These are phyloP conservation scores for Blastocystis sp. DNA, from an alignment of 352 stramenopile genomes.

Conservation along the genomic window DNA sequence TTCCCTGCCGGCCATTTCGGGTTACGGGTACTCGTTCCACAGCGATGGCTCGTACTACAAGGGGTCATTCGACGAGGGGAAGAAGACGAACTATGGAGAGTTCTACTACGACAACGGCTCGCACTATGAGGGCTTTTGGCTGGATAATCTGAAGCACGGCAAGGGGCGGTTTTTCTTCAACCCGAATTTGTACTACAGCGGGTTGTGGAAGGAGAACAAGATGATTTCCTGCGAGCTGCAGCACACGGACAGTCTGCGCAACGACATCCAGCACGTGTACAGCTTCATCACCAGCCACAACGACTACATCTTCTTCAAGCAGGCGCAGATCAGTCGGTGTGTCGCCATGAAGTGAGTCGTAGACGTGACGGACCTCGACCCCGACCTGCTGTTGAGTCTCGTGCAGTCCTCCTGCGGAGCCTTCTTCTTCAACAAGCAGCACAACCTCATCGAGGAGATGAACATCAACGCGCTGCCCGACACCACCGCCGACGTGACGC, in stretches of 20 bases:
- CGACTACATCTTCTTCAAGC: conserved; percentile 62
- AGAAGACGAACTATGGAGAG: conserved; percentile 50
- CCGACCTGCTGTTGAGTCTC: not conserved
- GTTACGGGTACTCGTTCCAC: conserved; percentile 29
- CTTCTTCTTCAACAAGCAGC: conserved; percentile 14
- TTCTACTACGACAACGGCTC: conserved; percentile 61
- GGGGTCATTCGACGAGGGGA: conserved; percentile 6
- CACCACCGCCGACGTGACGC: not conserved
- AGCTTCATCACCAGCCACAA: conserved; percentile 22
- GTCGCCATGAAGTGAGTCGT: not conserved
- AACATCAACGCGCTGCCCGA: conserved; percentile 6
- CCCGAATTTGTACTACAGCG: conserved; percentile 32
- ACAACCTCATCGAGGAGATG: conserved; percentile 60
- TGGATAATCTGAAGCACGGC: conserved; percentile 37
- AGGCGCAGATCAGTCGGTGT: conserved; percentile 10
- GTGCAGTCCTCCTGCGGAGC: not conserved
- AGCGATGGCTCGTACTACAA: conserved; percentile 47
- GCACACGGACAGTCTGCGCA: not conserved
- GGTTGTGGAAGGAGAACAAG: conserved; percentile 64
- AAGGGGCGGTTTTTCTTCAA: conserved; percentile 62
- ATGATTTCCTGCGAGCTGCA: conserved; percentile 57
- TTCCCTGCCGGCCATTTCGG: conserved; percentile 19
- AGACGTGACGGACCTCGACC: conserved; percentile 44
- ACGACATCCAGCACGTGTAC: conserved; percentile 12
- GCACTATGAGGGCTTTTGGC: conserved; percentile 60